Base-by-base conservation (phyloP, 768 basidiomycete genomes). In the Tricholoma sp. region DNA sequence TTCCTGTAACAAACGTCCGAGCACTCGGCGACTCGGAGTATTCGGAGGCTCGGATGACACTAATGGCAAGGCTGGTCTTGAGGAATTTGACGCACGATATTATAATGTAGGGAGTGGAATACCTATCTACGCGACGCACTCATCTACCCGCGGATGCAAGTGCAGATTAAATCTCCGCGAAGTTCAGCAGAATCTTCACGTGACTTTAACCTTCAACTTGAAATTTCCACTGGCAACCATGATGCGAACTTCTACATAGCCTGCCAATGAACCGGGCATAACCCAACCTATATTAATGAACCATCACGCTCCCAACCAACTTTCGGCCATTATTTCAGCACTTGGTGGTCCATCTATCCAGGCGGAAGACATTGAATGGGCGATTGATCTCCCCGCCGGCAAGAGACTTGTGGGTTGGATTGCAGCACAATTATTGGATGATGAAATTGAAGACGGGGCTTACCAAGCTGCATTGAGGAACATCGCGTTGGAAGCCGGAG, bases 361-460 rank as follows among this genome's bases (percentile, higher is more conserved):
- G 3, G 57, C 60, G 9, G 57, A 63, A 11, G 71, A 76, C 24
- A 64, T 76, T 0, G 67, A 70, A 54, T 72, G 72, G 72, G 68
- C 69, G 2, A 55, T 57, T 18, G 67, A 70, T 56, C 55, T 73
- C 2, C 69, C 74, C 5, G 64, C 66, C 6, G 73, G 75, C 2
- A 64, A 65, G 27, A 51, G 50, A 24, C 59, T 77, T 10, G 39
- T 77, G 19, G 61, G 71, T 27, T 73, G 72, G 71, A 57, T 78
- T 11, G 67, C 67, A 6, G 62, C 56, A 18, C 75, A 75, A 57
- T 54, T 66, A 29, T 39, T 46, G 11, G 29, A 46, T 5, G 59
- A 45, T 16, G 32, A 27, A 18, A 43, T 27, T 24, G 61, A 62
- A 32, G 54, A 43, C 29, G 52, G 37, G 29, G 7, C 12, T 21